Evolutionary conservation across 495 filamentous ascomycete species (phyloP), one percentile per base, ranked within the genome.

Genomic region (Oidiodendron maius): DNA sequence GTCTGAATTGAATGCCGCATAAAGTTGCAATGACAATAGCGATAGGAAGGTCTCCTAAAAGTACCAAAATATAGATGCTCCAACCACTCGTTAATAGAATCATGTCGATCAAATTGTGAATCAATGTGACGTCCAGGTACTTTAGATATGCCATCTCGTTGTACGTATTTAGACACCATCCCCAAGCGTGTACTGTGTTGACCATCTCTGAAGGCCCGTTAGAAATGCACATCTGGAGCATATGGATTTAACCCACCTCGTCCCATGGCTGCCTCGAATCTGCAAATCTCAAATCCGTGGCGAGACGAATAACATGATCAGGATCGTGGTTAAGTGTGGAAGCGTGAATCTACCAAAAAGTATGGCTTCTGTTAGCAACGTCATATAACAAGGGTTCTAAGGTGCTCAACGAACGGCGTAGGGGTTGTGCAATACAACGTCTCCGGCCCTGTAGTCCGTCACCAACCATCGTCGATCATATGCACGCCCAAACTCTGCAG

Each of bases 361-460:
- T 22, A 47, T 52, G 46, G 28, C 21, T 36, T n/a, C 1, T 18
- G 39, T 23, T n/a, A 11, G 2, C 25, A 52, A 15, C 9, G 2
- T 10, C 6, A 16, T 2, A 16, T 4, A 15, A 8, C 32, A 22
- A 17, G 13, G 13, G 4, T 15, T 4, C 60, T 58, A 45, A 54
- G 37, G 18, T 8, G 37, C 35, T 16, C 13, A 41, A 38, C 32
- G 10, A 3, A 79, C 70, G 61, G 68, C 65, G 56, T 75, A 78
- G 26, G 77, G 75, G 38, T 75, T 75, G 50, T 81, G 79, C 28
- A 81, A 61, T 3, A 81, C 76, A 13, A 82, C 74, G 64, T 83
- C 78, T 0, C 79, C 79, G n/a, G 79, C 78, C 42, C 79, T 71
- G 53, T 71, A 83, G 44, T 67, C 64, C 8, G 71, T 71, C 1